A percentile compares a stretch with the other conserved stretches of the same genome.
Conservation (phyloP, 257 asterid genomes). For the Dorcoceras hygrometricum region DNA sequence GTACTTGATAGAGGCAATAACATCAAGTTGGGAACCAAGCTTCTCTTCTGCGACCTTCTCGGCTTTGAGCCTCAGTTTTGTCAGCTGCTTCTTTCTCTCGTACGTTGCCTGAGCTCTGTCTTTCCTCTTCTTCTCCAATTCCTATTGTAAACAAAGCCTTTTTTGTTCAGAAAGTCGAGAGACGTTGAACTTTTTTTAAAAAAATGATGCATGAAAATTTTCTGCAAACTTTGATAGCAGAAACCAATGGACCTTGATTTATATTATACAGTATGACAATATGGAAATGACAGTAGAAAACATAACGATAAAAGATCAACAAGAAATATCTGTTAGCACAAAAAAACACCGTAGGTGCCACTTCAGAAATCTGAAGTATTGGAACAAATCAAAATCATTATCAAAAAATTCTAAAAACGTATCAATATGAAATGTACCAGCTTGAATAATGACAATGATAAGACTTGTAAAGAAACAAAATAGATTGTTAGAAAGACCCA, state of each 20-base stretch:
- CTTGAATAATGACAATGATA: not conserved
- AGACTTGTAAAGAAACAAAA: not conserved
- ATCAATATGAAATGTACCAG: not conserved
- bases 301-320: too few species aligned
- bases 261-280: not conserved
- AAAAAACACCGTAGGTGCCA: not conserved
- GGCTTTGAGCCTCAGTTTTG: constrained; percentile 62
- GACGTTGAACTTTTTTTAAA: not conserved
- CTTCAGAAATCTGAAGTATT: not conserved
- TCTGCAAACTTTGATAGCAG: not conserved
- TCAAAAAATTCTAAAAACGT: too few species aligned
- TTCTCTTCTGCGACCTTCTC: constrained; percentile 79
- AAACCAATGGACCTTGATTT: too few species aligned
- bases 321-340: not conserved
- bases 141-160: constrained; percentile 33
- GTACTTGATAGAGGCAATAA: constrained; percentile 67
- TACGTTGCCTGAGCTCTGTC: constrained; percentile 72
- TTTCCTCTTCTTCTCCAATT: constrained; percentile 88
- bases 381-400: not conserved
- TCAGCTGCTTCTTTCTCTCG: constrained; percentile 81
- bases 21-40: constrained; percentile 72
- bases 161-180: not conserved
- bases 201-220: not conserved
- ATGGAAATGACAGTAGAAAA: not conserved
- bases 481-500: too few species aligned